Evolutionary conservation across 331 rosid species (phyloP).

Genomic region (Rosa hybrid): DNA sequence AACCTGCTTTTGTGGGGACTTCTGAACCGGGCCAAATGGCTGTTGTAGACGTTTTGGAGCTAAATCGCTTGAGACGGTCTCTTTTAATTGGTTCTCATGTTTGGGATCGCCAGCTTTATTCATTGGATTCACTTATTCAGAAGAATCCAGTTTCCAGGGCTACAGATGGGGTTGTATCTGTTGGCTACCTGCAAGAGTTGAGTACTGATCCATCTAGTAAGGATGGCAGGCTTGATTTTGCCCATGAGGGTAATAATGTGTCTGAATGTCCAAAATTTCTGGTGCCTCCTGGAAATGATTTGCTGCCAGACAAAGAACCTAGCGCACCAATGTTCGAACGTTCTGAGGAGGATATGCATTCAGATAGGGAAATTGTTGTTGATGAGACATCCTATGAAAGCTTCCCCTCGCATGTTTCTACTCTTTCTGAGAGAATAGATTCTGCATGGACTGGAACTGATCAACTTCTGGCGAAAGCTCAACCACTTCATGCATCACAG

Average conservation of each 20-base stretch:
- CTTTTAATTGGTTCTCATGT: conserved; percentile 78
- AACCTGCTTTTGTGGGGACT: conserved; percentile 48
- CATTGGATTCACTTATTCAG: conserved; percentile 62
- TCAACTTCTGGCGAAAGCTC: conserved; percentile 45
- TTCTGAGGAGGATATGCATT: conserved; percentile 45
- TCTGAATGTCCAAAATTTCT: conserved; percentile 38
- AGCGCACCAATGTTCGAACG: conserved; percentile 22
- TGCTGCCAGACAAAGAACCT: conserved; percentile 35
- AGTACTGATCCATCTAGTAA: conserved; percentile 42
- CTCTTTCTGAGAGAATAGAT: conserved; percentile 90
- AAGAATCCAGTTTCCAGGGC: conserved; percentile 40
- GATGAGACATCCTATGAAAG: conserved; percentile 30
- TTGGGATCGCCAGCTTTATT: conserved; percentile 82
- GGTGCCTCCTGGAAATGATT: conserved; percentile 40
- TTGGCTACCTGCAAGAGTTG: conserved; percentile 38
- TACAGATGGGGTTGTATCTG: conserved; percentile 38
- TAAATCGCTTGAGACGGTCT: conserved; percentile 78
- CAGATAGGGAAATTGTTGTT: conserved; percentile 44
- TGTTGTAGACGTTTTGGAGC: conserved; percentile 64
- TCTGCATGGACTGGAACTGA: conserved; percentile 93
- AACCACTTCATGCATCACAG: conserved; percentile 28
- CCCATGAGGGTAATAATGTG: conserved; percentile 34
- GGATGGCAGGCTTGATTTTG: conserved; percentile 35
- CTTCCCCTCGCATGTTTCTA: conserved; percentile 49
- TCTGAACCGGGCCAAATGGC: conserved; percentile 43